Base-by-base conservation (phyloP, 1,284 basidiomycete genomes). In the Xerocomus amazonicus region DNA sequence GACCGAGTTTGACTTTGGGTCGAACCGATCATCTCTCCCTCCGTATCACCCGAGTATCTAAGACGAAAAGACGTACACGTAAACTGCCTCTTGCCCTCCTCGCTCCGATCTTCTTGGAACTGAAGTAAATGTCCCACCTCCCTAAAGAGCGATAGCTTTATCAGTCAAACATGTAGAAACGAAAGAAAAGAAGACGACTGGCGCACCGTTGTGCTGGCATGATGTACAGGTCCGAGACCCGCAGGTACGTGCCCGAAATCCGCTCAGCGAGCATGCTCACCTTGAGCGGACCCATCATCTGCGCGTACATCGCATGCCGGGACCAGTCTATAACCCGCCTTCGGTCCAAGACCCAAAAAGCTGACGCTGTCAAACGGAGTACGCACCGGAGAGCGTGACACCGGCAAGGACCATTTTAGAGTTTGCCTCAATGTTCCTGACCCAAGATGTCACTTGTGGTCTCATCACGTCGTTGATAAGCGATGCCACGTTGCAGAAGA, bases 221-320 rank as follows among this genome's bases (percentile, higher is more conserved):
- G 31, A 59, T 60, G n/a, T 56, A 59, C 38, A 50, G 23, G 31
- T 60, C 47, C 5, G 59, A 59, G 35, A 59, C 57, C 1, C 46
- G 56, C 40, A 59, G 3, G 33, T 59, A 59, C 6, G 56, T 59
- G 9, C 5, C 19, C 7, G 56, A 61, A 19, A 59, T 59, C 6
- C 57, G 48, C 26, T 59, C 53, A 1, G 59, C 48, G 12, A 60
- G 58, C 50, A 60, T 58, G 48, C 52, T 58, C 39, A 60, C 58
- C 48, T 52, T 60, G 35, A 60, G 59, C 5, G 56, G 56, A 14
- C 50, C 47, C 53, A 60, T 59, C 59, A 59, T 59, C 35, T 59
- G 56, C 1, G 50, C 39, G 9, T 60, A 59, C 53, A 59, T 59
- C 9, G 59, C 59, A 39, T 59, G 53, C 5, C 48, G 53, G 1